These are phyloP conservation scores for Rosa persica DNA, from an alignment of 306 rosid genomes.

Conservation along the genomic window DNA sequence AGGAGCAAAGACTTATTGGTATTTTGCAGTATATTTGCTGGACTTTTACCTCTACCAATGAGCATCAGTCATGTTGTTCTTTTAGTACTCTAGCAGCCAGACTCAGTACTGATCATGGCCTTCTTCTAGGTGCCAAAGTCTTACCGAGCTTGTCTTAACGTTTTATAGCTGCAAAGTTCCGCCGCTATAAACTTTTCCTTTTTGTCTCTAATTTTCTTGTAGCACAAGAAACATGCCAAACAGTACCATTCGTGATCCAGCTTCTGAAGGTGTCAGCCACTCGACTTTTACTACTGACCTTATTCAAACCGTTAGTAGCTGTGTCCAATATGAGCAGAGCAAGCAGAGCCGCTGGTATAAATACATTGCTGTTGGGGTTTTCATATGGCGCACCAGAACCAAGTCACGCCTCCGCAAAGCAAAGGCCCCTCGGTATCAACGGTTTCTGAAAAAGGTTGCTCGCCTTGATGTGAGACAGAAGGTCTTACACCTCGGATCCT, in stretches of 20 bases:
- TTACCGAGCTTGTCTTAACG: not conserved
- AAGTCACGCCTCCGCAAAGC: not conserved
- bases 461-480: not conserved
- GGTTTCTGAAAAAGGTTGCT: not conserved
- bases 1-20: no score
- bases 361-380: not conserved
- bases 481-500: not conserved
- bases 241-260: not conserved
- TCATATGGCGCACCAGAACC: not conserved
- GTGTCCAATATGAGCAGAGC: not conserved
- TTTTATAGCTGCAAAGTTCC: not conserved
- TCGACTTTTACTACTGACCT: not conserved
- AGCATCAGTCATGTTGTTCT: no score
- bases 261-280: not conserved
- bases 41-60: no score
- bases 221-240: not conserved
- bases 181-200: not conserved
- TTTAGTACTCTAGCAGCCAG: no score
- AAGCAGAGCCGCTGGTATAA: not conserved
- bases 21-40: no score
- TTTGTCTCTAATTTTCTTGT: not conserved
- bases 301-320: not conserved
- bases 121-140: no score
- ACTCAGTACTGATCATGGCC: no score
- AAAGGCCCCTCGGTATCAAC: not conserved